phyloP scores from a whole-genome alignment of 768 basidiomycete species.

The Collybia mongolica region DNA sequence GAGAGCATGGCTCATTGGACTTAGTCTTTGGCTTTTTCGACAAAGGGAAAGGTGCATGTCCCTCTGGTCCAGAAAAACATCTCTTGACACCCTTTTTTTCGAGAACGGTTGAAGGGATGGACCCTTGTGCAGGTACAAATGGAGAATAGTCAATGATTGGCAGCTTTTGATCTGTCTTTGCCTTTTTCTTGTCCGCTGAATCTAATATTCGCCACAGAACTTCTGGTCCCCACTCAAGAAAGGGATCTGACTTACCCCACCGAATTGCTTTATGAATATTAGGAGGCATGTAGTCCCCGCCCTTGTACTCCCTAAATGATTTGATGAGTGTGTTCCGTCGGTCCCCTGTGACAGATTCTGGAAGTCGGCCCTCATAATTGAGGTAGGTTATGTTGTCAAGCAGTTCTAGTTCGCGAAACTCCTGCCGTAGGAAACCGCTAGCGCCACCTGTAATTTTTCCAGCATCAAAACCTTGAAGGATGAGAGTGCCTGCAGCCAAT shows the following conservation, averaged over 20 bases:
- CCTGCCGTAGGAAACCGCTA: constrained; percentile 23
- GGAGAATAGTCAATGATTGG: no score
- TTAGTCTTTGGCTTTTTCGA: no score
- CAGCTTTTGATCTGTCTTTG: no score
- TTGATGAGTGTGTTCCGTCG: constrained; percentile 11
- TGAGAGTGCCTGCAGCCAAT: constrained; percentile 24
- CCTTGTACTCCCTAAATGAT: constrained; percentile 6
- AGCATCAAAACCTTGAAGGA: constrained; percentile 23
- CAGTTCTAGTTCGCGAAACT: constrained; percentile 32
- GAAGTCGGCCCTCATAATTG: constrained; percentile 19
- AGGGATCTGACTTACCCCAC: constrained; percentile 11
- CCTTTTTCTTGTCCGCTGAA: not conserved
- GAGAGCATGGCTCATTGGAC: no score
- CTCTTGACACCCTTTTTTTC: no score
- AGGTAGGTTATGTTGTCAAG: constrained; percentile 31
- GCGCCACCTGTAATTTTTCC: constrained; percentile 22
- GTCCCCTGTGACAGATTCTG: constrained; percentile 6
- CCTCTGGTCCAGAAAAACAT: not conserved
- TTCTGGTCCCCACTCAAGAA: not conserved
- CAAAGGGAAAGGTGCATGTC: not conserved
- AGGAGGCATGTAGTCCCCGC: constrained; percentile 9
- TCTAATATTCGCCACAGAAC: not conserved
- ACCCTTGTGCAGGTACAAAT: no score
- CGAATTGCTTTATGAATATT: constrained; percentile 2
- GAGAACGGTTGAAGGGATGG: no score